phyloP scores from a whole-genome alignment of 176 grass and related monocot species.

The Carex pumila region DNA sequence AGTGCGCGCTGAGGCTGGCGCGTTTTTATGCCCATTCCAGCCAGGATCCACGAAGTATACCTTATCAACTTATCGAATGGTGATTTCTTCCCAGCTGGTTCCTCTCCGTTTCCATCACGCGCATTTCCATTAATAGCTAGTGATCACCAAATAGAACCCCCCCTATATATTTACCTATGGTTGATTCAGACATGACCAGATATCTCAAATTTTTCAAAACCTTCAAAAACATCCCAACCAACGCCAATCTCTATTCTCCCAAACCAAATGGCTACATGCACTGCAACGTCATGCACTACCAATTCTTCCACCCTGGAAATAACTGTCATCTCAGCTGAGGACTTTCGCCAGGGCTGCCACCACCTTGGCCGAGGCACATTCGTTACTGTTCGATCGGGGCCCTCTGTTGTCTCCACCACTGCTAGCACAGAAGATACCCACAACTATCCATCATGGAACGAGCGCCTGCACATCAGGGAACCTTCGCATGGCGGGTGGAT shows the following conservation, averaged over 20 bases:
- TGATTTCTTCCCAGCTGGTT: background rate
- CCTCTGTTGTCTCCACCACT: background rate
- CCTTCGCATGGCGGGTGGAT: background rate
- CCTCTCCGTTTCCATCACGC: background rate
- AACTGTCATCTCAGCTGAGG: conserved; percentile 38
- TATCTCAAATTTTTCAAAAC: background rate
- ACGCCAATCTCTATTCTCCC: background rate
- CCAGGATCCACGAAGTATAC: background rate
- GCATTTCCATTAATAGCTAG: background rate
- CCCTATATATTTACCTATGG: background rate
- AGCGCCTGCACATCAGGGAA: conserved; percentile 17
- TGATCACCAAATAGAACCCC: too few relatives aligned
- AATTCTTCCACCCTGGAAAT: conserved; percentile 24
- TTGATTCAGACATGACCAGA: background rate
- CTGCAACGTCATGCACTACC: background rate
- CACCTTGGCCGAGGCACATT: conserved; percentile 15
- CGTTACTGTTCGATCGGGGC: conserved; percentile 12
- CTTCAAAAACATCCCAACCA: background rate
- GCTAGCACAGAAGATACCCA: conserved; percentile 21
- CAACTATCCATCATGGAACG: conserved; percentile 44
- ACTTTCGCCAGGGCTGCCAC: background rate
- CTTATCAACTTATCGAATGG: background rate
- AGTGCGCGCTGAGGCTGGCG: background rate
- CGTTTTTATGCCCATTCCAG: too few relatives aligned
- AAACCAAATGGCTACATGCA: conserved; percentile 2